Conservation (phyloP, 768 basidiomycete species). For the Tricholoma furcatifolium region DNA sequence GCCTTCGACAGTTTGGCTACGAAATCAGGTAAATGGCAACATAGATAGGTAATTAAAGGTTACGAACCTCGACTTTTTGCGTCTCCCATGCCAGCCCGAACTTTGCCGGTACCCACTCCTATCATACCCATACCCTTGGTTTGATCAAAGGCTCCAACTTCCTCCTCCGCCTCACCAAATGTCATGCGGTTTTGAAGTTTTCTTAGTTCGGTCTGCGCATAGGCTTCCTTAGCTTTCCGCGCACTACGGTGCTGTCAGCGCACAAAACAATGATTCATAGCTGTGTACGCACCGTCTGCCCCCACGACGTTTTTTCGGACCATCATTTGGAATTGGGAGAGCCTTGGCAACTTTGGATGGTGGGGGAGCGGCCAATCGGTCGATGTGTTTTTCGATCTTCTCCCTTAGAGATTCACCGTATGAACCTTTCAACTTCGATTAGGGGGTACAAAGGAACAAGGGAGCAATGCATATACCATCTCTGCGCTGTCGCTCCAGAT, state of each 20-base stretch:
- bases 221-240: conserved; percentile 97
- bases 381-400: conserved; percentile 92
- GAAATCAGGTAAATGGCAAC: background rate
- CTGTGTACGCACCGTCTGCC: conserved; percentile 73
- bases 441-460: background rate
- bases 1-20: conserved; percentile 94
- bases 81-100: conserved; percentile 85
- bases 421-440: conserved; percentile 42
- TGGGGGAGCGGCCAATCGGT: conserved; percentile 89
- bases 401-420: conserved; percentile 81
- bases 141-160: conserved; percentile 95
- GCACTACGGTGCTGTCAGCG: conserved; percentile 51
- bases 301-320: conserved; percentile 92
- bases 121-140: conserved; percentile 99
- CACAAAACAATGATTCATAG: conserved; percentile 7
- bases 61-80: conserved; percentile 84
- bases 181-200: conserved; percentile 97
- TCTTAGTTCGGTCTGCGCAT: conserved; percentile 93
- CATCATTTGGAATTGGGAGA: conserved; percentile 91
- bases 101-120: conserved; percentile 81
- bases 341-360: conserved; percentile 93
- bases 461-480: conserved; percentile 56
- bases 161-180: conserved; percentile 94
- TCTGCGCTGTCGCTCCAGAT: conserved; percentile 79
- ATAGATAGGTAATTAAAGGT: conserved; percentile 6